Conservation (phyloP, 2,329 filamentous ascomycete species). For the Stemphylium lycopersici region DNA sequence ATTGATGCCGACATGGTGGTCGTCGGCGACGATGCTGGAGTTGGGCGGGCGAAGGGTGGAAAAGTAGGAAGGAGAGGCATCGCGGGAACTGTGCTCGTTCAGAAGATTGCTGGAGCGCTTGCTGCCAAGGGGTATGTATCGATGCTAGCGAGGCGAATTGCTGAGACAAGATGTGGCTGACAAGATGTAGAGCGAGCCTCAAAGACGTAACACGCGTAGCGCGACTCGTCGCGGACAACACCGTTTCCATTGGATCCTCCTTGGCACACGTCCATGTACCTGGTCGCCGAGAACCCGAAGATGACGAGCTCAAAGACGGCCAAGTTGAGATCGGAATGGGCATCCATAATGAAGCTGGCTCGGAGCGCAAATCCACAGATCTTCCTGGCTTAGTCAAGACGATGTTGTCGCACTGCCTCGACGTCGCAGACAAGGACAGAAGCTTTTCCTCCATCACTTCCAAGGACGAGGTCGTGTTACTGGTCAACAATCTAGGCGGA, state of each 20-base stretch:
- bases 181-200: constrained; percentile 54
- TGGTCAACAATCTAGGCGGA: constrained; percentile 78
- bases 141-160: background rate
- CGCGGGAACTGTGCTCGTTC: constrained; percentile 87
- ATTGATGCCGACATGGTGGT: constrained; percentile 85
- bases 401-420: constrained; percentile 70
- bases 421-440: constrained; percentile 69
- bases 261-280: constrained; percentile 93
- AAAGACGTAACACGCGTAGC: constrained; percentile 76
- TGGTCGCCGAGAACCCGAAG: constrained; percentile 67
- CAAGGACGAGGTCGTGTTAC: constrained; percentile 68
- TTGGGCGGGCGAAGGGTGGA: constrained; percentile 80
- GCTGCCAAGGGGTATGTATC: constrained; percentile 68
- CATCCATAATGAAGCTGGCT: constrained; percentile 71
- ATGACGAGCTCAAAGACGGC: constrained; percentile 64
- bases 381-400: constrained; percentile 56
- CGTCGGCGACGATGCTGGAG: constrained; percentile 89
- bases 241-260: constrained; percentile 85
- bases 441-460: constrained; percentile 69
- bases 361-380: constrained; percentile 51
- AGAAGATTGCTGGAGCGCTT: constrained; percentile 86
- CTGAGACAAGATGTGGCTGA: background rate
- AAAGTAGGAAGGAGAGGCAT: constrained; percentile 92
- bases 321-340: constrained; percentile 76
- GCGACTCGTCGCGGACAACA: constrained; percentile 72